phyloP scores from a whole-genome alignment of 306 rosid genomes.

The Castanea crenata region DNA sequence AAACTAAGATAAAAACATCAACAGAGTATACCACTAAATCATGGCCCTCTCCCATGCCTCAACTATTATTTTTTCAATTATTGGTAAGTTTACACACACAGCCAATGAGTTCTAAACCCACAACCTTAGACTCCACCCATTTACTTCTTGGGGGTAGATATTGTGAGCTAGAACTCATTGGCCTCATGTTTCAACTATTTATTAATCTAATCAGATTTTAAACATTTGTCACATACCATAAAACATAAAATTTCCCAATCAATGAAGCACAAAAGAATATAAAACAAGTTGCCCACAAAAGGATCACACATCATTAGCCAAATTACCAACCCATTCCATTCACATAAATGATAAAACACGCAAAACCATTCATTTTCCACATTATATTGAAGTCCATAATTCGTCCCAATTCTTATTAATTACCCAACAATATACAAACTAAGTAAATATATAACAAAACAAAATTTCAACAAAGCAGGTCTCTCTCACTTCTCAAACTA shows the following conservation, averaged over 20 bases:
- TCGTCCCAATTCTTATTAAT: constrained; percentile 21
- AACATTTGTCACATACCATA: background rate
- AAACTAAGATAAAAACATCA: no score
- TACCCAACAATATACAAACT: constrained; percentile 12
- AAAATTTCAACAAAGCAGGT: constrained; percentile 9
- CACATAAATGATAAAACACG: background rate
- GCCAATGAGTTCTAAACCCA: no score
- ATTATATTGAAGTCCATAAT: background rate
- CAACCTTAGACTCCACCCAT: no score
- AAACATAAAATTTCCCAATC: constrained; percentile 21
- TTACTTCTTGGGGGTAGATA: no score
- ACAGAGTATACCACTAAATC: no score
- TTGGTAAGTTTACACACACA: no score
- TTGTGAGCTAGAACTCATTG: no score
- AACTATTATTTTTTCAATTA: no score
- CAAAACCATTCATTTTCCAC: background rate
- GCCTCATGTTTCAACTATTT: constrained; percentile 31
- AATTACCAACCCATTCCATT: background rate
- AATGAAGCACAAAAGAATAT: background rate
- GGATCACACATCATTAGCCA: background rate
- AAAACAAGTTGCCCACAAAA: background rate
- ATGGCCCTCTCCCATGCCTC: no score
- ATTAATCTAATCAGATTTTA: constrained; percentile 8
- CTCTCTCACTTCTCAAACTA: constrained; percentile 21
- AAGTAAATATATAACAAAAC: background rate